Conservation (phyloP, 2,329 filamentous ascomycete species). For the Neopestalotiopsis sp. region DNA sequence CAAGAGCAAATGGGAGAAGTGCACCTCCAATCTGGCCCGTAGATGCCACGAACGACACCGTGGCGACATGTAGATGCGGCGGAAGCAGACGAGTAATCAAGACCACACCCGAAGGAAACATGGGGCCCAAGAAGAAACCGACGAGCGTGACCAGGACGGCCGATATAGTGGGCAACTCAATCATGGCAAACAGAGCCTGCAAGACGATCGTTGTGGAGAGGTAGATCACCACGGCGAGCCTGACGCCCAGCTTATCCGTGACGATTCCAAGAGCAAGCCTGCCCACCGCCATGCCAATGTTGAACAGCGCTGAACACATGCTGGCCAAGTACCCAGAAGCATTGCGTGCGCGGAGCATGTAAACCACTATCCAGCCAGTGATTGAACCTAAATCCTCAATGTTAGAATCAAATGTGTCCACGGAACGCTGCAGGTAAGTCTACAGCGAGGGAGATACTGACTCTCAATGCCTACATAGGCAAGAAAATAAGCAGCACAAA, state of each 20-base stretch:
- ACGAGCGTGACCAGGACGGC: slow-evolving; percentile 37
- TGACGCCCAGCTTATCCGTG: slow-evolving; percentile 37
- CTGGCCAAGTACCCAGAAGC: slow-evolving; percentile 42
- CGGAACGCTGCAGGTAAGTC: not conserved
- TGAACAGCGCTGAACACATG: slow-evolving; percentile 49
- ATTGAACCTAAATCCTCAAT: slow-evolving; percentile 37
- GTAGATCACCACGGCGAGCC: slow-evolving; percentile 33
- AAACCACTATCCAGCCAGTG: slow-evolving; percentile 52
- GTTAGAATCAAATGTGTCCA: not conserved
- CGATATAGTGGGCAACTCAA: slow-evolving; percentile 30
- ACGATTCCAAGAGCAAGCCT: slow-evolving; percentile 39
- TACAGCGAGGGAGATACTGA: not conserved
- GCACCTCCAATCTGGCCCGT: slow-evolving; percentile 51
- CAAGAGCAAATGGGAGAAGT: slow-evolving; percentile 48
- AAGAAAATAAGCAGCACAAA: slow-evolving; percentile 49
- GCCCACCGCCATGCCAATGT: slow-evolving; percentile 49
- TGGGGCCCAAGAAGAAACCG: slow-evolving; percentile 46
- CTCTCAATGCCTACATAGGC: slow-evolving; percentile 50
- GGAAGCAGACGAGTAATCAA: slow-evolving; percentile 43
- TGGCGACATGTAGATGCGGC: slow-evolving; percentile 44
- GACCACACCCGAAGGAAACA: slow-evolving; percentile 48
- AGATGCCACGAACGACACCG: slow-evolving; percentile 49
- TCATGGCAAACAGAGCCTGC: slow-evolving; percentile 26
- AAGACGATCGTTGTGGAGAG: slow-evolving; percentile 27
- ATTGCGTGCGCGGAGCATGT: slow-evolving; percentile 47